Conservation (phyloP, 345 rosid genomes). For the Chamaenerion angustifolium region DNA sequence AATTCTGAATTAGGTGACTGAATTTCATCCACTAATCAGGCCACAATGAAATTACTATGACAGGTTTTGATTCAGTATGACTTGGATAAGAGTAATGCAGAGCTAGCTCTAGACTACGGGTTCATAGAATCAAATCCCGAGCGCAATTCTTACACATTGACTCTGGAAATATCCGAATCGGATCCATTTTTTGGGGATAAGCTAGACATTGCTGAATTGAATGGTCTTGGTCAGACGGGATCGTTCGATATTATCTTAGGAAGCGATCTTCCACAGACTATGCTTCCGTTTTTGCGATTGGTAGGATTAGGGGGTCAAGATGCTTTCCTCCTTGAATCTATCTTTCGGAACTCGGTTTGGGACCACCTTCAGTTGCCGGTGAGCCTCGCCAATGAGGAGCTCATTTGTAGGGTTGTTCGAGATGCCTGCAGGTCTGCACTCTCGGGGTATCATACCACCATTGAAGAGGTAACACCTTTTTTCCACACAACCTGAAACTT, state of each 20-base stretch:
- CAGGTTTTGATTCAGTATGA: constrained; percentile 84
- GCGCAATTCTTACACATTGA: constrained; percentile 66
- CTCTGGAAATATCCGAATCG: constrained; percentile 57
- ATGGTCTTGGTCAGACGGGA: constrained; percentile 56
- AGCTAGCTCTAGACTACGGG: constrained; percentile 86
- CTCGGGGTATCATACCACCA: constrained; percentile 52
- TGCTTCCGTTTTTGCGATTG: constrained; percentile 69
- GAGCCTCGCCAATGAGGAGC: constrained; percentile 74
- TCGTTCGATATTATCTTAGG: constrained; percentile 63
- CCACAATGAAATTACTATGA: constrained; percentile 6
- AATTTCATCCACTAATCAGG: no score
- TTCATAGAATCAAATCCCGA: constrained; percentile 52
- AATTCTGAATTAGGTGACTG: no score
- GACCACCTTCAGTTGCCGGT: constrained; percentile 79
- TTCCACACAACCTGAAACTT: no score
- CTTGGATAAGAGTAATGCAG: constrained; percentile 73
- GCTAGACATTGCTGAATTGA: constrained; percentile 72
- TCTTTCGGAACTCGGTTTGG: constrained; percentile 76
- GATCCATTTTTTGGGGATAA: constrained; percentile 66
- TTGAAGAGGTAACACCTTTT: constrained; percentile 50
- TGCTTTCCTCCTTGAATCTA: constrained; percentile 70
- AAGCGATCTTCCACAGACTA: constrained; percentile 49
- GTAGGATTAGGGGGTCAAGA: constrained; percentile 80
- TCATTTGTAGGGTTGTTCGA: constrained; percentile 60
- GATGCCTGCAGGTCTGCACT: constrained; percentile 83